A percentile compares a stretch with the other conserved stretches of the same genome.
Conservation (phyloP, 805 yeast species). For the Saccharomycopsis javanensis region DNA sequence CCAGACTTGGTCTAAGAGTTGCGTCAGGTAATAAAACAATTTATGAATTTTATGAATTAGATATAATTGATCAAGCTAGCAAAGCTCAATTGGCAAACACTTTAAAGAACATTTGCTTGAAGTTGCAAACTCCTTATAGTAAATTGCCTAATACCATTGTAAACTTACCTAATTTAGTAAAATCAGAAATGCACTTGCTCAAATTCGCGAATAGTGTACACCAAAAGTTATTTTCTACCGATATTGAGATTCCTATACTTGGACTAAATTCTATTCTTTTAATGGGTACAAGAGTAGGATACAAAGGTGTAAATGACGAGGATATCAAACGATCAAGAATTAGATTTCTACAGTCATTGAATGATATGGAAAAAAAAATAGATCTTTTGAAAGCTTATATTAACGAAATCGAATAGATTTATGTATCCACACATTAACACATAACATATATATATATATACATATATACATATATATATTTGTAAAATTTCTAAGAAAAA, state of each 20-base stretch:
- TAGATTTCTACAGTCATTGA: slow-evolving; percentile 9
- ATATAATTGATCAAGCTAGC: slow-evolving; percentile 6
- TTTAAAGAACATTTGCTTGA: slow-evolving; percentile 15
- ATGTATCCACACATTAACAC: neutral
- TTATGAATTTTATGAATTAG: slow-evolving; percentile 8
- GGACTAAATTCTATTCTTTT: neutral
- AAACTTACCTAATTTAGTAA: slow-evolving; percentile 10
- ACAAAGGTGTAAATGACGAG: neutral
- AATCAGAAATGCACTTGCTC: slow-evolving; percentile 15
- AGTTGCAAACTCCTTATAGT: slow-evolving; percentile 6
- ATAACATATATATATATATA: neutral
- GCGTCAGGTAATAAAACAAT: neutral
- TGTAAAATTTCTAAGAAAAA: neutral
- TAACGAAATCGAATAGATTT: neutral
- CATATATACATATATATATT: neutral
- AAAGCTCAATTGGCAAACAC: slow-evolving; percentile 8
- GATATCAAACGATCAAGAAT: slow-evolving; percentile 7
- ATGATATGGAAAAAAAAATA: slow-evolving; percentile 10
- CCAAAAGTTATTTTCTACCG: slow-evolving; percentile 1
- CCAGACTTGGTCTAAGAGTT: neutral
- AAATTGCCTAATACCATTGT: slow-evolving; percentile 5
- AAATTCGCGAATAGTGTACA: slow-evolving; percentile 15
- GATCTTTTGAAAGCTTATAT: slow-evolving; percentile 2
- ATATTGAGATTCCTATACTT: slow-evolving; percentile 4
- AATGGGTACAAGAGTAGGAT: neutral